Evolutionary conservation across 2,329 filamentous ascomycete genomes (phyloP).

Genomic region (Cladorrhinum sp.): DNA sequence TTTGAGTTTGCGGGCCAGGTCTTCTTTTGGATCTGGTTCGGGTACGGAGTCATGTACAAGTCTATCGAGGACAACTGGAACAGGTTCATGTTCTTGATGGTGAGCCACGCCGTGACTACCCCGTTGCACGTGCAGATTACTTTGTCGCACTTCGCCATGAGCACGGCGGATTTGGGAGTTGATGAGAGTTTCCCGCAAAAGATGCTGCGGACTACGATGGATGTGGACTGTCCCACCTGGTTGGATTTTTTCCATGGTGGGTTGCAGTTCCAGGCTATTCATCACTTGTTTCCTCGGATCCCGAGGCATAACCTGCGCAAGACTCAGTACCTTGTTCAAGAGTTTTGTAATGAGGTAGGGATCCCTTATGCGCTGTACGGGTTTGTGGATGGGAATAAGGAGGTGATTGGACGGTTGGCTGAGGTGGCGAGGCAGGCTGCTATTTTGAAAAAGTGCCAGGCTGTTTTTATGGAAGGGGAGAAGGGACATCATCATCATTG

Average conservation of each 20-base stretch:
- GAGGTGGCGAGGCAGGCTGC: slow-evolving; percentile 78
- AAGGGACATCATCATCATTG: slow-evolving; percentile 30
- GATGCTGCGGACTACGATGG: slow-evolving; percentile 92
- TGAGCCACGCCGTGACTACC: slow-evolving; percentile 78
- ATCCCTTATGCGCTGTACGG: slow-evolving; percentile 85
- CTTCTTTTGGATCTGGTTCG: slow-evolving; percentile 86
- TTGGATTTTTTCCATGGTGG: slow-evolving; percentile 87
- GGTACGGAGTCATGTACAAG: slow-evolving; percentile 75
- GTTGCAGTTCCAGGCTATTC: slow-evolving; percentile 84
- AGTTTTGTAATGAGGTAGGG: slow-evolving; percentile 77
- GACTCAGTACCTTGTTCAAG: slow-evolving; percentile 71
- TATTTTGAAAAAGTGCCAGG: slow-evolving; percentile 73
- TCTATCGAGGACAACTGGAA: slow-evolving; percentile 66
- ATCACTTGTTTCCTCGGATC: slow-evolving; percentile 80
- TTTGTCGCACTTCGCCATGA: slow-evolving; percentile 91
- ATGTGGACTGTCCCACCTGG: slow-evolving; percentile 84
- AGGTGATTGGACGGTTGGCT: slow-evolving; percentile 71
- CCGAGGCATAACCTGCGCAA: slow-evolving; percentile 79
- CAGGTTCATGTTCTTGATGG: slow-evolving; percentile 70
- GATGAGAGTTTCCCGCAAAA: slow-evolving; percentile 85
- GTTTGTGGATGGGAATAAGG: slow-evolving; percentile 78
- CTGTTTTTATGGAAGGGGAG: slow-evolving; percentile 37
- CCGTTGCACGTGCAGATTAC: slow-evolving; percentile 88
- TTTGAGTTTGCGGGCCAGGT: slow-evolving; percentile 73
- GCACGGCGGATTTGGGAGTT: slow-evolving; percentile 78